A percentile compares a stretch with the other conserved stretches of the same genome.
These are phyloP conservation scores for Ogataea parapolymorpha DNA, from an alignment of 805 yeast species.

Conservation along the genomic window DNA sequence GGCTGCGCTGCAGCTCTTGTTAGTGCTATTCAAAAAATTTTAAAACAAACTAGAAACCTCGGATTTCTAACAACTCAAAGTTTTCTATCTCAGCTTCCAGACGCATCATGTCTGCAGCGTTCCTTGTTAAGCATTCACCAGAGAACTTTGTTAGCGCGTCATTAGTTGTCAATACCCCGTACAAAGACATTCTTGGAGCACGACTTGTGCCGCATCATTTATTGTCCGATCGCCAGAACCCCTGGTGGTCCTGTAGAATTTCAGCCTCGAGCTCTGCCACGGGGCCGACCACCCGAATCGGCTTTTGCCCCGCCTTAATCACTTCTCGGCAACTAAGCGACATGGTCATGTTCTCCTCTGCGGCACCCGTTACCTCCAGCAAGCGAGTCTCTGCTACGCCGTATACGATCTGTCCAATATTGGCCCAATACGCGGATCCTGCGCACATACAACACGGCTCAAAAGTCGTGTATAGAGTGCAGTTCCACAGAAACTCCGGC, in stretches of 20 bases:
- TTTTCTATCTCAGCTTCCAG: background rate
- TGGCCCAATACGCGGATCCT: conserved; percentile 30
- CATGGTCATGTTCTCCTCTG: conserved; percentile 29
- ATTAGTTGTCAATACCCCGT: background rate
- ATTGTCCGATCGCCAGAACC: conserved; percentile 21
- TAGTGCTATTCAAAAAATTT: background rate
- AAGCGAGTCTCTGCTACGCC: conserved; percentile 23
- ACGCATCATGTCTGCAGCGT: background rate
- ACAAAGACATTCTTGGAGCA: background rate
- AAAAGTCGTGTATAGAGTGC: conserved; percentile 30
- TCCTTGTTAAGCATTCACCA: background rate
- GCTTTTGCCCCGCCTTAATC: conserved; percentile 26
- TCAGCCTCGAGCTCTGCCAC: conserved; percentile 20
- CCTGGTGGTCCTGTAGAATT: conserved; percentile 24
- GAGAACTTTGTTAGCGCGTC: background rate
- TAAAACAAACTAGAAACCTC: background rate
- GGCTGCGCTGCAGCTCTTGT: background rate
- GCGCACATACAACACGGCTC: conserved; percentile 34
- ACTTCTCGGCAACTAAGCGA: conserved; percentile 21
- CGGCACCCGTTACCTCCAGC: conserved; percentile 24
- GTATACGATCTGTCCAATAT: conserved; percentile 28
- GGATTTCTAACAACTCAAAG: background rate
- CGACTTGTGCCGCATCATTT: background rate
- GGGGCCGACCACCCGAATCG: conserved; percentile 29
- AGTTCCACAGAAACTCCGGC: conserved; percentile 26